These are phyloP conservation scores for Monilinia laxa DNA, from an alignment of 2,329 filamentous ascomycete species.

Conservation along the genomic window DNA sequence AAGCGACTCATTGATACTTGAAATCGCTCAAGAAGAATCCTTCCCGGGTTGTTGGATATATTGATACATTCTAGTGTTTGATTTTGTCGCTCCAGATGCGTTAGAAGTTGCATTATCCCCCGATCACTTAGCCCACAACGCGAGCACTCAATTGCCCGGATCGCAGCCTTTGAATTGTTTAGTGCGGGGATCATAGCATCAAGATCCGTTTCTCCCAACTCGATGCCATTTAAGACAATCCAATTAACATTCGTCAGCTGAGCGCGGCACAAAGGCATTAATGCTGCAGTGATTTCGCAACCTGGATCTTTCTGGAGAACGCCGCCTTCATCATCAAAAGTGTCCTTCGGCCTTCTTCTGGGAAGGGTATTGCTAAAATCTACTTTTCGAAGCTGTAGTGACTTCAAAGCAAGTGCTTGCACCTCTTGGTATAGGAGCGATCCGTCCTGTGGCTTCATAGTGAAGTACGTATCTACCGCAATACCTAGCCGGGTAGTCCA, in stretches of 20 bases:
- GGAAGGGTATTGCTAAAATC: conserved; percentile 65
- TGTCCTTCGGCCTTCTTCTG: conserved; percentile 48
- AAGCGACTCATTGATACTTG: conserved; percentile 67
- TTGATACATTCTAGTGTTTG: conserved; percentile 66
- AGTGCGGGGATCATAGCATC: conserved; percentile 65
- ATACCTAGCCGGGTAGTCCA: conserved; percentile 53
- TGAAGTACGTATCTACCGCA: conserved; percentile 36
- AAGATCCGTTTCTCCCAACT: conserved; percentile 68
- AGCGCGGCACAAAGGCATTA: conserved; percentile 66
- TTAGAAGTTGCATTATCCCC: conserved; percentile 60
- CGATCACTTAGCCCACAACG: conserved; percentile 60
- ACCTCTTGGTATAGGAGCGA: conserved; percentile 68
- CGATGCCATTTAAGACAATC: conserved; percentile 67
- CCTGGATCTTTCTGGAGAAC: conserved; percentile 58
- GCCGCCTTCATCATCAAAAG: conserved; percentile 47
- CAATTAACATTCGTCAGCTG: conserved; percentile 69
- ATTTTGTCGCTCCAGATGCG: conserved; percentile 63
- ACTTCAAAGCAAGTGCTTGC: conserved; percentile 65
- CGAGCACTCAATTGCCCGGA: conserved; percentile 66
- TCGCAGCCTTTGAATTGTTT: conserved; percentile 61
- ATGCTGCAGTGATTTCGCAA: conserved; percentile 67
- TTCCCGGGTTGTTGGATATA: conserved; percentile 64
- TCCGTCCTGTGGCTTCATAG: conserved; percentile 39
- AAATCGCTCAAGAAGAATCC: conserved; percentile 62
- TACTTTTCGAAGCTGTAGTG: conserved; percentile 59